A percentile compares a stretch with the other conserved stretches of the same genome.
phyloP scores from a whole-genome alignment of 2,329 filamentous ascomycete genomes.

The Aureobasidium musti region DNA sequence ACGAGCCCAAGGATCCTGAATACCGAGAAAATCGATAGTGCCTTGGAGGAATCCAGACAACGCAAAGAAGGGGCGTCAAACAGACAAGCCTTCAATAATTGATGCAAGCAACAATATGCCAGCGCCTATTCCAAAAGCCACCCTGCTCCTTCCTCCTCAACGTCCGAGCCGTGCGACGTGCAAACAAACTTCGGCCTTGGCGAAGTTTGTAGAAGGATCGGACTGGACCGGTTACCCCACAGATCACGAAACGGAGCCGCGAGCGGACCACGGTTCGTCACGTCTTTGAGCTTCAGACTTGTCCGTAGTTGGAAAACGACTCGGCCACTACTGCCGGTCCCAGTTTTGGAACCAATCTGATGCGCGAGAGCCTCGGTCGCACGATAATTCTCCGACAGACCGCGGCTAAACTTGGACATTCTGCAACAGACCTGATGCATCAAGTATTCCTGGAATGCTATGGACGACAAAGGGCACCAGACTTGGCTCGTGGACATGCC shows the following conservation, averaged over 20 bases:
- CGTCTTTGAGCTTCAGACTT: neutral
- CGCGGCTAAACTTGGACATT: conserved; percentile 7
- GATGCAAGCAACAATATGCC: conserved; percentile 16
- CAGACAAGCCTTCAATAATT: conserved; percentile 15
- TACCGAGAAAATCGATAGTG: neutral
- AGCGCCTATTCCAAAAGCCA: conserved; percentile 9
- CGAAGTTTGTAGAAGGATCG: neutral
- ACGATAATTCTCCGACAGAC: conserved; percentile 5
- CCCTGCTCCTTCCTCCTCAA: neutral
- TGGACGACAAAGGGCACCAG: neutral
- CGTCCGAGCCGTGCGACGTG: conserved; percentile 13
- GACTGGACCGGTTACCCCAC: conserved; percentile 10
- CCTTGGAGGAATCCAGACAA: neutral
- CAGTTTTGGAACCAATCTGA: conserved; percentile 1
- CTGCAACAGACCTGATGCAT: conserved; percentile 9
- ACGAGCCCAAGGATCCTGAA: neutral
- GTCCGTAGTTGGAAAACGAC: conserved; percentile 19
- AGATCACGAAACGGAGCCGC: conserved; percentile 7
- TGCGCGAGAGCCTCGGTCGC: neutral
- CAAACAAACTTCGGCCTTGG: conserved; percentile 26
- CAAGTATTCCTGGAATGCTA: conserved; percentile 14
- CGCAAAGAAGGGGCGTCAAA: neutral
- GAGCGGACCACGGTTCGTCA: neutral
- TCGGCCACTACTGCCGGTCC: neutral
- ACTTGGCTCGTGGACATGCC: conserved; percentile 1